A percentile compares a stretch with the other conserved stretches of the same genome.
Conservation (phyloP, 768 basidiomycete species). For the Tremella yokohamensis region DNA sequence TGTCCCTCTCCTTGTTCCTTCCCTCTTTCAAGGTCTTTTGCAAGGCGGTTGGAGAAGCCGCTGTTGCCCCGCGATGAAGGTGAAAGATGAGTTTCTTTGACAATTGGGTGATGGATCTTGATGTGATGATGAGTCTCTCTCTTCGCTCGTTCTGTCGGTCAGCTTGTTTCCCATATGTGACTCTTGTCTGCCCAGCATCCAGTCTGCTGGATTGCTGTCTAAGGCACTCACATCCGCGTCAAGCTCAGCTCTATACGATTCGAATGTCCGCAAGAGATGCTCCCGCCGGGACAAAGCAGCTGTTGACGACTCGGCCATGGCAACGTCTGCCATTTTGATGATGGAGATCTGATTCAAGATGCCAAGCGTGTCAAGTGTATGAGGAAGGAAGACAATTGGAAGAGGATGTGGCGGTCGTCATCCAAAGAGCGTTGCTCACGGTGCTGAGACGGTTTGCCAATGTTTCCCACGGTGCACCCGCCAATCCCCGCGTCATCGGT, state of each 20-base stretch:
- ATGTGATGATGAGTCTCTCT: constrained; percentile 85
- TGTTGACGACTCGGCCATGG: constrained; percentile 34
- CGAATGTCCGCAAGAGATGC: constrained; percentile 38
- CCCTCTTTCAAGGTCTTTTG: constrained; percentile 47
- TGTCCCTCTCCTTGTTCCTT: constrained; percentile 63
- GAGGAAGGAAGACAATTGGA: too few species aligned
- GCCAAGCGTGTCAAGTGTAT: too few species aligned
- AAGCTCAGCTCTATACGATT: constrained; percentile 35
- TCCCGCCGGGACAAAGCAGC: constrained; percentile 25
- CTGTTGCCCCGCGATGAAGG: constrained; percentile 65
- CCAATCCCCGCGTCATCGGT: too few species aligned
- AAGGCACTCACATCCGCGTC: constrained; percentile 37
- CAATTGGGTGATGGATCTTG: constrained; percentile 78
- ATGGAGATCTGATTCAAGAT: too few species aligned
- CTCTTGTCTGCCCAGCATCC: not conserved
- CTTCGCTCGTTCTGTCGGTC: constrained; percentile 68
- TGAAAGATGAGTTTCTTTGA: constrained; percentile 94
- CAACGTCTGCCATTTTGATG: constrained; percentile 25
- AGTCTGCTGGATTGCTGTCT: not conserved
- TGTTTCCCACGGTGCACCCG: too few species aligned
- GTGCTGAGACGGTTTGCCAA: too few species aligned
- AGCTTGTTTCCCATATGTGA: not conserved
- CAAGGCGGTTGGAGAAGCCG: constrained; percentile 25
- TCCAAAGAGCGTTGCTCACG: too few species aligned
- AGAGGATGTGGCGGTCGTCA: too few species aligned